Conservation (phyloP, 257 asterid species). For the Lantana camara region DNA sequence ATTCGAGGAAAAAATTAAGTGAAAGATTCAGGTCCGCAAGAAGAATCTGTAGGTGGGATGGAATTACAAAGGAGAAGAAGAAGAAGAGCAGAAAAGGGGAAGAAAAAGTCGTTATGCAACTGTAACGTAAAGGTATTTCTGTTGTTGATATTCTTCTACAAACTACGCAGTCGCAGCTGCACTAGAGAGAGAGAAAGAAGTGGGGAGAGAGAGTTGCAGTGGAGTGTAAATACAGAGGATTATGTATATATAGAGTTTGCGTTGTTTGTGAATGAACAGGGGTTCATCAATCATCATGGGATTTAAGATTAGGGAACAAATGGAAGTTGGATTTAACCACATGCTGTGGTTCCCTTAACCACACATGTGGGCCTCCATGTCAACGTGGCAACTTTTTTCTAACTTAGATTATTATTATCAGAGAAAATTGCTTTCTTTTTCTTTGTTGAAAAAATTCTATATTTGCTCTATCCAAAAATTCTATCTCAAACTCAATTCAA, state of each 20-base stretch:
- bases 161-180: too few species aligned
- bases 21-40: not conserved
- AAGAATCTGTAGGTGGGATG: not conserved
- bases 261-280: not conserved
- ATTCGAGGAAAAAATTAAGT: slow-evolving; percentile 1
- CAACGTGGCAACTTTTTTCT: not conserved
- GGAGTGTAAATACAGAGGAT: slow-evolving; percentile 13
- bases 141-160: not conserved
- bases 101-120: slow-evolving; percentile 12
- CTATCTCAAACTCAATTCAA: too few species aligned
- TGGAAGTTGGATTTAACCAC: slow-evolving; percentile 18
- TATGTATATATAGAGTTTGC: slow-evolving; percentile 16
- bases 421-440: too few species aligned
- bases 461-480: too few species aligned
- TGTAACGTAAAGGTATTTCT: slow-evolving; percentile 39
- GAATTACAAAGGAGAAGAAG: not conserved
- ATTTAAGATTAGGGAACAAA: not conserved
- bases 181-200: slow-evolving; percentile 4
- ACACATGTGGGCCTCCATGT: slow-evolving; percentile 14
- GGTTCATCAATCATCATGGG: too few species aligned
- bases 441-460: too few species aligned
- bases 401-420: too few species aligned
- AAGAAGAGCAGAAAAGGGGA: not conserved
- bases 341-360: slow-evolving; percentile 23
- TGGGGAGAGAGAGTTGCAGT: not conserved